Base-by-base conservation (phyloP, 805 yeast genomes). In the Candida mattraensis region DNA sequence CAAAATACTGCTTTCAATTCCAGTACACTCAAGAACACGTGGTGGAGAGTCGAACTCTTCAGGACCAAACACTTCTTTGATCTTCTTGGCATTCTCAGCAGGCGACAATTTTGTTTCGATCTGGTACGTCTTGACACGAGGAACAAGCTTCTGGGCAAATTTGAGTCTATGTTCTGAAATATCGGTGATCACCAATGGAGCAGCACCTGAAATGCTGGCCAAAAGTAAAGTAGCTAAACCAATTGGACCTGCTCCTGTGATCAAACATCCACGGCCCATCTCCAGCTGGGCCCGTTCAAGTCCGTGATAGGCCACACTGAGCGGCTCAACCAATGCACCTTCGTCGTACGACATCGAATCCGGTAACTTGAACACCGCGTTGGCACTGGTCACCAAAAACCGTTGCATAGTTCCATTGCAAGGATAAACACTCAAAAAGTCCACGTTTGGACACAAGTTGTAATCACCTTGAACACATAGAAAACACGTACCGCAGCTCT, bases 221-320 rank as follows among this genome's bases (percentile, higher is more conserved):
- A 73, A 51, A 3, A 67, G 43, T 27, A 76, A 64, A 16, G 74
- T 56, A 28, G 71, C 65, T 25, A 74, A 54, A n/a, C 81, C 80
- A 46, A 76, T 76, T n/a, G 80, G 80, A 13, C 81, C 80, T 14
- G 79, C 78, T 35, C 81, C 81, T 25, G 70, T 63, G 33, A 76
- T 60, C 28, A 70, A 51, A 11, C 61, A 63, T 13, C 75, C 72
- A 44, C 68, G 68, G 33, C 79, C 80, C 13, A 72, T 48, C 37
- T 58, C 60, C 18, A 74, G 46, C 18, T 66, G 64, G 2, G 76
- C 66, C 45, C 69, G 60, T 50, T 67, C 69, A 31, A 75, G 54
- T 22, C 77, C 80, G 33, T 73, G 76, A 34, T 69, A 62, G 2
- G 73, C 78, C 31, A 76, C 82, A n/a, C 72, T 62, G 22, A 76